Evolutionary conservation across 306 rosid species (phyloP).

Genomic region (Citrullus amarus): DNA sequence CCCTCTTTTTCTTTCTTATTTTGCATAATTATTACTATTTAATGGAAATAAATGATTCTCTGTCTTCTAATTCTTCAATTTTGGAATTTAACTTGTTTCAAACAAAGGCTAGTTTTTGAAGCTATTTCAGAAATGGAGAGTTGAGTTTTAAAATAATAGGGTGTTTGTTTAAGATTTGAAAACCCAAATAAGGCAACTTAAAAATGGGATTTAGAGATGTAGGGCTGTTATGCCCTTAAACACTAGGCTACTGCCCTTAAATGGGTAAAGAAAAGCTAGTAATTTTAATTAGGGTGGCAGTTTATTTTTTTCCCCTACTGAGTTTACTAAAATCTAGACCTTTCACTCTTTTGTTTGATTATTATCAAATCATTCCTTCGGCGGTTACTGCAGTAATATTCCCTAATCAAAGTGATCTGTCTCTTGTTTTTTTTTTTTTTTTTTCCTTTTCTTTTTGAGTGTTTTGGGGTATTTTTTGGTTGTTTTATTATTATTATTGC

Average conservation of each 20-base stretch:
- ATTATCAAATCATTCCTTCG: conserved; percentile 41
- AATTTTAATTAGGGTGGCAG: conserved; percentile 26
- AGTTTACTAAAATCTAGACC: conserved; percentile 50
- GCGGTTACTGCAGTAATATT: conserved; percentile 34
- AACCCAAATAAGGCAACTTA: not conserved
- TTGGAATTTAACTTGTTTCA: not conserved
- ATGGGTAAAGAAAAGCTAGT: not conserved
- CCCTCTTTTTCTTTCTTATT: not conserved
- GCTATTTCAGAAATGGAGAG: not conserved
- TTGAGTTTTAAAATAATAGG: not conserved
- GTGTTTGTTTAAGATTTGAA: not conserved
- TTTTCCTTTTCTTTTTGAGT: not conserved
- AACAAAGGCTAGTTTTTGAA: not conserved
- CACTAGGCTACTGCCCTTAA: not conserved
- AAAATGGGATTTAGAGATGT: not conserved
- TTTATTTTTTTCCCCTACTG: conserved; percentile 5
- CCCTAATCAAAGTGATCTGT: conserved; percentile 10
- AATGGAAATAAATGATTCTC: not conserved
- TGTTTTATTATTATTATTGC: conserved; percentile 25
- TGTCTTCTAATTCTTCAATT: too few relatives aligned
- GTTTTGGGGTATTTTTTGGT: not conserved
- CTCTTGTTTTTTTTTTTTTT: not conserved
- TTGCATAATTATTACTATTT: not conserved
- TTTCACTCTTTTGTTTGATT: not conserved
- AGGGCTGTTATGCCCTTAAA: conserved; percentile 6